Percentiles rank a stretch among this genome's conserved stretches.
Conservation (phyloP, 2,329 filamentous ascomycete genomes). For the Paraphaeosphaeria sporulosa region DNA sequence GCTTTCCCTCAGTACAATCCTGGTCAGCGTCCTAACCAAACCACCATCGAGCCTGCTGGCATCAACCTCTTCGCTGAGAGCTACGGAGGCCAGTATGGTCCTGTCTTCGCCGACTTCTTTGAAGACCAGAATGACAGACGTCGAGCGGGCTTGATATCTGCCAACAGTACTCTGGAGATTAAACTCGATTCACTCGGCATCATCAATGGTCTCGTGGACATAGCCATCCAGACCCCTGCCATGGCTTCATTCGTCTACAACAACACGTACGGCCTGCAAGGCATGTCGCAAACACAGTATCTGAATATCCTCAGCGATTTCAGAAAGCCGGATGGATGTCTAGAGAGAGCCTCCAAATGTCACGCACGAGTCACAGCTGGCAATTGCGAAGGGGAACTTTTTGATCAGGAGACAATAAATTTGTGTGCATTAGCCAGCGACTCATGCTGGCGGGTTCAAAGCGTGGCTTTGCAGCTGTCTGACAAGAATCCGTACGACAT, state of each 20-base stretch:
- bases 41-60: constrained; percentile 55
- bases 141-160: constrained; percentile 57
- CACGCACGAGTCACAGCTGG: constrained; percentile 34
- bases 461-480: constrained; percentile 8
- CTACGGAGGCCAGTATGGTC: constrained; percentile 75
- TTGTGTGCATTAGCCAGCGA: constrained; percentile 34
- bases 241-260: constrained; percentile 66
- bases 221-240: constrained; percentile 65
- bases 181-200: constrained; percentile 71
- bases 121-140: constrained; percentile 69
- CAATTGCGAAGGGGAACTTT: constrained; percentile 47
- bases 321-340: constrained; percentile 60
- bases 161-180: constrained; percentile 64
- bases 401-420: constrained; percentile 40
- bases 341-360: constrained; percentile 51
- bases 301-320: constrained; percentile 57
- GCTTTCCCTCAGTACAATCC: constrained; percentile 67
- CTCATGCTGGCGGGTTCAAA: constrained; percentile 23
- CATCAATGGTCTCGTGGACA: constrained; percentile 75
- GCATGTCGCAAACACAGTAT: constrained; percentile 62
- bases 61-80: constrained; percentile 74
- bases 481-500: constrained; percentile 56
- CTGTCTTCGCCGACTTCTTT: constrained; percentile 65
- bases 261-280: constrained; percentile 71
- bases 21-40: constrained; percentile 49